Evolutionary conservation across 2,329 filamentous ascomycete species (phyloP), one percentile per base, ranked within the genome.

Genomic region (Fusarium verrucosum): DNA sequence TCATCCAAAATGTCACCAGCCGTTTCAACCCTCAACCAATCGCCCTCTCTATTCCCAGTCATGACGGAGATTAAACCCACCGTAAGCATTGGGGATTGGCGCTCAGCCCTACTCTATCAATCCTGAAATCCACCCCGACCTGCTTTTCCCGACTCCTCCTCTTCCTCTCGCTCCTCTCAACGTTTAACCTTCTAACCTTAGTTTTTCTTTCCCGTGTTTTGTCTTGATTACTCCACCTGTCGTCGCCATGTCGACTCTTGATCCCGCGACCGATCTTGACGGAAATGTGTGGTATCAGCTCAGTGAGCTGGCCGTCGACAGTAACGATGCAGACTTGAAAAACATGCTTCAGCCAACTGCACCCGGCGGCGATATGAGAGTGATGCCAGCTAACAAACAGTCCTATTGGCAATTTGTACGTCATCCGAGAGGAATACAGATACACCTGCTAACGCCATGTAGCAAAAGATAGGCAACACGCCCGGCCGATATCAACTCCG

Each of bases 271-370:
- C n/a, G 70, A 70, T 33, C 51, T 78, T 32, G 72, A 78, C 65
- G 41, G 71, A 11, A 77, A 78, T 46, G 72, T 61, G 17, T 78
- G 76, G 76, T 77, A 75, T 55, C 69, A 75, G 37, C 35, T 78
- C n/a, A 73, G 70, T 5, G 76, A 78, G 50, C 65, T 54, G 13
- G 73, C 75, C n/a, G 74, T 77, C n/a, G 75, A 76, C 54, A 59
- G 65, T 14, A 68, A 71, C 22, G 52, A 59, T 11, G 62, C 57
- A 13, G 37, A 58, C 1, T 72, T 78, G n/a, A 25, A 37, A 7
- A 28, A 44, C 4, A 62, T 63, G 52, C 50, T 74, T 10, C 69
- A 74, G 28, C 40, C 69, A 1, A 41, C 45, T 4, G 36, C 30
- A 3, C n/a, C 53, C 1, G 56, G 65, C 4, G 50, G 58, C 16